These are phyloP conservation scores for Mycena capillaripes DNA, from an alignment of 768 basidiomycete genomes.

Conservation along the genomic window DNA sequence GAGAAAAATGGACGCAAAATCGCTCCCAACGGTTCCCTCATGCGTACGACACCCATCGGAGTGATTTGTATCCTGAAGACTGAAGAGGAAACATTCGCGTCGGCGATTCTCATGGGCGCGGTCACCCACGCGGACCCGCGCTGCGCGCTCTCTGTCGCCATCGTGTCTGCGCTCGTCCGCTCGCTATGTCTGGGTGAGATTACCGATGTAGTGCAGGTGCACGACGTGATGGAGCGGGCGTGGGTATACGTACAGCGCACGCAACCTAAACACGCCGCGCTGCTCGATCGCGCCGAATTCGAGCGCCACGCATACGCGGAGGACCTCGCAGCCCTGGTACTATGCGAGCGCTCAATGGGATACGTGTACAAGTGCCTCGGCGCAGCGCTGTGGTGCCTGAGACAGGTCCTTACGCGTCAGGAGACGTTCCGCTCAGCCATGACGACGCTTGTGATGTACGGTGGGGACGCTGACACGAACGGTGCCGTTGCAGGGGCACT, in stretches of 20 bases:
- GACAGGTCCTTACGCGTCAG: conserved; percentile 29
- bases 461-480: conserved; percentile 42
- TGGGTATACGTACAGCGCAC: conserved; percentile 31
- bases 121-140: conserved; percentile 41
- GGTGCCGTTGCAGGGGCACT: conserved; percentile 41
- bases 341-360: conserved; percentile 35
- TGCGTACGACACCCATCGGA: conserved; percentile 40
- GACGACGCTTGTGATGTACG: conserved; percentile 38
- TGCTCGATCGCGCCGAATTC: conserved; percentile 37
- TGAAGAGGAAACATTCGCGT: conserved; percentile 37
- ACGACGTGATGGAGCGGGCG: conserved; percentile 34
- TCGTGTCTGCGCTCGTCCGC: conserved; percentile 39
- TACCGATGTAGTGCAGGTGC: conserved; percentile 20
- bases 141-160: conserved; percentile 40
- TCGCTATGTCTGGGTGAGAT: conserved; percentile 36
- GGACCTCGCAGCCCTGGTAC: conserved; percentile 28
- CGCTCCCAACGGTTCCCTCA: conserved; percentile 41
- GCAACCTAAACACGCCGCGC: conserved; percentile 3
- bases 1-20: conserved; percentile 28
- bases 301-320: conserved; percentile 36
- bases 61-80: conserved; percentile 38
- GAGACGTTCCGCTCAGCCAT: conserved; percentile 40
- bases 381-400: conserved; percentile 40
- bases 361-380: conserved; percentile 43
- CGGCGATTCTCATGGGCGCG: conserved; percentile 38